A percentile compares a stretch with the other conserved stretches of the same genome.
Conservation (phyloP, 768 basidiomycete genomes). For the Mycena galopus region DNA sequence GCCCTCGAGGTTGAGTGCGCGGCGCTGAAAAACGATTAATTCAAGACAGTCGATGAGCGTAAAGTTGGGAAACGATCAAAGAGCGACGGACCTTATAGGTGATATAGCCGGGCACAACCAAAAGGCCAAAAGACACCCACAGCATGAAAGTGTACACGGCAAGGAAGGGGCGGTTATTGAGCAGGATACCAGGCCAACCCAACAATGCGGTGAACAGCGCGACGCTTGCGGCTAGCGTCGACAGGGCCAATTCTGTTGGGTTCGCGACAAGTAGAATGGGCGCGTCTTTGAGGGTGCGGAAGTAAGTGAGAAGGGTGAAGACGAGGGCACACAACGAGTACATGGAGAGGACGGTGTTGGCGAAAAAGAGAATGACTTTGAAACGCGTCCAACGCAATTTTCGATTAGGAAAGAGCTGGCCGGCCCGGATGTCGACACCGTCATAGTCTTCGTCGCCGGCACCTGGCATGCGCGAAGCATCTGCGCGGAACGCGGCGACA, state of each 20-base stretch:
- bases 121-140: conserved; percentile 80
- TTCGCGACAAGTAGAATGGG: conserved; percentile 49
- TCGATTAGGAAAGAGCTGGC: neutral
- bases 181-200: conserved; percentile 44
- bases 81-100: no score
- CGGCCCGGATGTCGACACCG: conserved; percentile 36
- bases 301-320: conserved; percentile 29
- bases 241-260: conserved; percentile 50
- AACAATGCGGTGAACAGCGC: conserved; percentile 44
- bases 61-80: no score
- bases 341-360: conserved; percentile 22
- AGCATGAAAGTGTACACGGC: conserved; percentile 83
- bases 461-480: conserved; percentile 57
- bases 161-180: conserved; percentile 65
- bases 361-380: conserved; percentile 33
- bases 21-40: no score
- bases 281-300: conserved; percentile 23
- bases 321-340: conserved; percentile 33
- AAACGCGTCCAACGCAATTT: conserved; percentile 33
- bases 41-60: no score
- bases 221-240: conserved; percentile 49
- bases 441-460: conserved; percentile 63
- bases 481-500: conserved; percentile 64
- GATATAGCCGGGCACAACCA: conserved; percentile 84
- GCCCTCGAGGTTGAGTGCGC: conserved; percentile 73